Evolutionary conservation across 2,329 filamentous ascomycete genomes (phyloP).

Genomic region (Talaromyces amestolkiae): DNA sequence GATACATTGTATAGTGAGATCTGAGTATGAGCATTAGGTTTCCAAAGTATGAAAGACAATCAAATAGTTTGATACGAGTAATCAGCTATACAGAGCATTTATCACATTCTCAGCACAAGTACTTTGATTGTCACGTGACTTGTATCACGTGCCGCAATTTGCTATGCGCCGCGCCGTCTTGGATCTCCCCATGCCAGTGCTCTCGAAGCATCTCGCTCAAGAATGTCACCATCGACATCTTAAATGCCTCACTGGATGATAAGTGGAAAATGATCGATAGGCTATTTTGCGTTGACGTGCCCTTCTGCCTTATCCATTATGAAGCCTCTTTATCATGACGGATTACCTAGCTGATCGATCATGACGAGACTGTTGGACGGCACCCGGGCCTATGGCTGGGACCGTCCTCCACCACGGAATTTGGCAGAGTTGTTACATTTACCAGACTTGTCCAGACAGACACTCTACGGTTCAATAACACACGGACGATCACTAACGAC

Average conservation of each 20-base stretch:
- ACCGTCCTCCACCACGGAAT: not conserved
- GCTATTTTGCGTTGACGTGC: not conserved
- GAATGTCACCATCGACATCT: conserved; percentile 3
- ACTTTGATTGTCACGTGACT: not conserved
- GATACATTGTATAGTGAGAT: not conserved
- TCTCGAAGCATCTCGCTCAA: not conserved
- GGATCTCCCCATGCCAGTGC: not conserved
- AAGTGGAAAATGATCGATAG: not conserved
- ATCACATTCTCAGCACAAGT: not conserved
- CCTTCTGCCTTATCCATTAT: not conserved
- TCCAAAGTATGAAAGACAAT: too few species aligned
- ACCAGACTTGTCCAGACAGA: not conserved
- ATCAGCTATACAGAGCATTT: too few species aligned
- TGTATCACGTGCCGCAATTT: not conserved
- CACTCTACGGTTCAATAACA: not conserved
- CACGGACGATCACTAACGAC: not conserved
- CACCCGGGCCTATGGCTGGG: not conserved
- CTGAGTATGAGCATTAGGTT: not conserved
- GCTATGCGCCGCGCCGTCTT: not conserved
- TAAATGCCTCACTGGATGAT: not conserved
- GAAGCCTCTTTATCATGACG: not conserved
- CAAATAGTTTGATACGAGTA: too few species aligned
- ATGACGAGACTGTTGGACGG: not conserved
- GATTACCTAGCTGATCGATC: not conserved
- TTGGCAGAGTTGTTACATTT: not conserved